phyloP scores from a whole-genome alignment of 306 rosid species.

The Cicer chorassanicum region DNA sequence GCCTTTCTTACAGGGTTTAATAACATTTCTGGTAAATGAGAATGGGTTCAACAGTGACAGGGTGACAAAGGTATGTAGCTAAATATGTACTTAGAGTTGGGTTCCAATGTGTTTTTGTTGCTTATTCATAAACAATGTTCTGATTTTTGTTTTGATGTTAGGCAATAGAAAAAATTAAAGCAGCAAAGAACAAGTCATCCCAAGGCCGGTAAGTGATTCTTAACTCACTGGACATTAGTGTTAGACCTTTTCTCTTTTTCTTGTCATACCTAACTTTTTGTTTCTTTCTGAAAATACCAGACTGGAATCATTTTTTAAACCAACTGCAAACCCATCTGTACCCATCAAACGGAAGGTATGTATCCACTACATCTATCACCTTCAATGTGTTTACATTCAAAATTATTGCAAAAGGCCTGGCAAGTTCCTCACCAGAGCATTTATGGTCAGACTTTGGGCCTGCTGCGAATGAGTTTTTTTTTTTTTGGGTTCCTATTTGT shows the following conservation, averaged over 20 bases:
- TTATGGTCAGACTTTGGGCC: conserved; percentile 27
- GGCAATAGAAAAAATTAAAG: conserved; percentile 97
- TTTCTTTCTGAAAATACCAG: conserved; percentile 52
- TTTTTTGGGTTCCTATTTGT: conserved; percentile 25
- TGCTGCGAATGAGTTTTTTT: conserved; percentile 31
- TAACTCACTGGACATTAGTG: conserved; percentile 21
- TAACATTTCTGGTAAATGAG: conserved; percentile 82
- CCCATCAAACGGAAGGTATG: conserved; percentile 89
- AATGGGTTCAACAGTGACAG: conserved; percentile 93
- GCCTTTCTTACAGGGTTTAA: conserved; percentile 69
- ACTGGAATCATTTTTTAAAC: conserved; percentile 92
- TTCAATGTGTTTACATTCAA: conserved; percentile 19
- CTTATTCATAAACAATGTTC: conserved; percentile 32
- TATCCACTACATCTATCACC: conserved; percentile 37
- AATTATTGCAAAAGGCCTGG: conserved; percentile 8
- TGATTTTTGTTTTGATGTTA: conserved; percentile 50
- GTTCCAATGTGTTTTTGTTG: conserved; percentile 37
- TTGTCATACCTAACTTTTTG: conserved; percentile 35
- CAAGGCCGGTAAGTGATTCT: conserved; percentile 83
- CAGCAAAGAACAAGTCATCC: conserved; percentile 88
- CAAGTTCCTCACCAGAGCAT: conserved; percentile 18
- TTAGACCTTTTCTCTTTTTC: conserved; percentile 10
- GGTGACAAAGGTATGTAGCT: conserved; percentile 75
- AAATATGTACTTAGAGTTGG: conserved; percentile 24
- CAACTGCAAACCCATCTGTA: conserved; percentile 61